Conservation (phyloP, 2,329 filamentous ascomycete genomes). For the Paraphaeosphaeria sporulosa region DNA sequence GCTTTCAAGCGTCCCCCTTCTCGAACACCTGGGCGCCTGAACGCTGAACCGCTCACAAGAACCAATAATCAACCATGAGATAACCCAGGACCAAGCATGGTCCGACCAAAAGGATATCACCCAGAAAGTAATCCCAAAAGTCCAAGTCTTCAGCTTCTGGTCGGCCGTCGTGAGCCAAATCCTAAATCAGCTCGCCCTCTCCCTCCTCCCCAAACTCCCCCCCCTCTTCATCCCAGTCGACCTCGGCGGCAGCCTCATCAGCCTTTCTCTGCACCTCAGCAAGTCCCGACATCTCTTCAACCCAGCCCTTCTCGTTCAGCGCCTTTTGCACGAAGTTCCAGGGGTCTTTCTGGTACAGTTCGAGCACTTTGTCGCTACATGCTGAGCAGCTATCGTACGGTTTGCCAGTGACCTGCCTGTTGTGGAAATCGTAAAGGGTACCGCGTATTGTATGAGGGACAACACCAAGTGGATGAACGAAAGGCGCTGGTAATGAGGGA, state of each 20-base stretch:
- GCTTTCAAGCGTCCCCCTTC: neutral
- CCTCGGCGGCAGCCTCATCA: constrained; percentile 56
- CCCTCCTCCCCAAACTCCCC: constrained; percentile 55
- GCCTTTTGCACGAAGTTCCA: constrained; percentile 82
- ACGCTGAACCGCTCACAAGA: neutral
- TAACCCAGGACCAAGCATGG: neutral
- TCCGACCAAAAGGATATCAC: neutral
- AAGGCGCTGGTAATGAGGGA: constrained; percentile 43
- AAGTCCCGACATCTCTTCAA: constrained; percentile 77
- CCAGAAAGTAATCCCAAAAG: neutral
- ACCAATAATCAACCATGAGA: neutral
- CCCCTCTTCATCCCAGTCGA: constrained; percentile 70
- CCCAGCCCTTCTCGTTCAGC: constrained; percentile 77
- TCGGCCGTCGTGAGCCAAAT: neutral
- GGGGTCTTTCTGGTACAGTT: constrained; percentile 70
- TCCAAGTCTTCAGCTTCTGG: neutral
- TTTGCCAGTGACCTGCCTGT: constrained; percentile 74
- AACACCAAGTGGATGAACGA: constrained; percentile 70
- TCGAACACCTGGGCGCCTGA: neutral
- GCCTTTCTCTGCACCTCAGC: constrained; percentile 68
- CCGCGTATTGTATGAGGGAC: constrained; percentile 84
- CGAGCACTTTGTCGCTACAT: constrained; percentile 74
- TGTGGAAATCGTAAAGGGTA: constrained; percentile 77
- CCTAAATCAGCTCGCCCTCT: constrained; percentile 13
- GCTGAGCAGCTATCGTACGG: constrained; percentile 84